These are phyloP conservation scores for Podaxis sp. DNA, from an alignment of 768 basidiomycete genomes.

Conservation along the genomic window DNA sequence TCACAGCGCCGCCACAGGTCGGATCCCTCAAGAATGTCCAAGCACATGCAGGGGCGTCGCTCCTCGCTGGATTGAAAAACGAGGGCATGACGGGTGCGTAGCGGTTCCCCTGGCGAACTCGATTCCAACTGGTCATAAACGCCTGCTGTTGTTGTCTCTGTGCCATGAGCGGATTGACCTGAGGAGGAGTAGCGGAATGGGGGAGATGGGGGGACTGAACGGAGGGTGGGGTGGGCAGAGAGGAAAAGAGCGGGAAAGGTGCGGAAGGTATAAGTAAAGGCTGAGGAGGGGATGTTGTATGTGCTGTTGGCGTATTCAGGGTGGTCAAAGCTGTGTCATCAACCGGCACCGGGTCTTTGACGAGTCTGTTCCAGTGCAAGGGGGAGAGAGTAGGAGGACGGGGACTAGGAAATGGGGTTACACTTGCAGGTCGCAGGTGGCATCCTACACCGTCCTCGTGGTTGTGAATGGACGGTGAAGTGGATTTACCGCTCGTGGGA, in stretches of 20 bases:
- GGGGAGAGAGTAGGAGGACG: not conserved
- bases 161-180: conserved; percentile 1
- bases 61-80: conserved; percentile 8
- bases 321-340: not conserved
- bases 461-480: not conserved
- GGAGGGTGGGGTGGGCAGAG: not conserved
- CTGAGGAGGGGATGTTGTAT: not conserved
- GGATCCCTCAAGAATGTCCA: conserved; percentile 12
- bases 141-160: conserved; percentile 6
- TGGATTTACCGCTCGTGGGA: not conserved
- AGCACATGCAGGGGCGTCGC: not conserved
- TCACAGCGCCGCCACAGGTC: not conserved
- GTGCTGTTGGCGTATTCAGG: not conserved
- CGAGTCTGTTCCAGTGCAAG: not conserved
- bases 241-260: not conserved
- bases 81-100: conserved; percentile 11
- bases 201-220: not conserved
- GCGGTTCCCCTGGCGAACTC: not conserved
- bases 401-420: not conserved
- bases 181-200: not conserved
- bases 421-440: not conserved
- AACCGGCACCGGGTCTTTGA: not conserved
- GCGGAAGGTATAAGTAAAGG: not conserved
- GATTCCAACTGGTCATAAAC: conserved; percentile 11
- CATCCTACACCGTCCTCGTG: not conserved